Base-by-base conservation (phyloP, 805 yeast genomes). In the Blastobotrys robertii region DNA sequence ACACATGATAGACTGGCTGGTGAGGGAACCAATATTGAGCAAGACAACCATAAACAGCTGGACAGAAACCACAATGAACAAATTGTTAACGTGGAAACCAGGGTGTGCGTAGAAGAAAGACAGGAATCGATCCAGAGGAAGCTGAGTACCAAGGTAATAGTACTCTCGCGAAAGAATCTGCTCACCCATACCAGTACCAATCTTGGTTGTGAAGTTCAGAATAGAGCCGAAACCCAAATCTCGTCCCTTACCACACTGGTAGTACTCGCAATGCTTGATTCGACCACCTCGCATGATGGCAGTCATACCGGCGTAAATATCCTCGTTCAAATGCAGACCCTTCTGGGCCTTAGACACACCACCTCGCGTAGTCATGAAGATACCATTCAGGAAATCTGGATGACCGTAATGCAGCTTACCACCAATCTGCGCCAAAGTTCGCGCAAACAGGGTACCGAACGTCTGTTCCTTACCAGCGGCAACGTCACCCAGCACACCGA, bases 111-210 rank as follows among this genome's bases (percentile, higher is more conserved):
- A 84, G 61, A 78, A 84, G 60, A 84, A 83, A 0, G 90, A 79
- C 45, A 83, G 63, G 65, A 84, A 83, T 53, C 92, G 68, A 56
- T 84, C 92, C 48, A 83, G 64, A 2, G 90, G 86, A 31, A 84
- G 65, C 49, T 81, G 85, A 2, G 87, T 78, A 1, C 88, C 83
- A 48, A 84, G 67, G 56, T 83, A 82, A 60, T 76, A 84, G 61
- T 83, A 83, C 58, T 84, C 94, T 53, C 94, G 70, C 3, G 90
- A 82, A 44, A 84, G 68, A 76, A 82, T 77, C 57, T 84, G 94
- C 56, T 84, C 94, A 38, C 92, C 90, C 94, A 84, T 84, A 46
- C 92, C 94, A 43, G 92, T 85, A 38, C 94, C 94, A 60, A 84
- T 83, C 56, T 84, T 84, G 15, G 90, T 80, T 4, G 84, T 81